phyloP scores from a whole-genome alignment of 2,329 filamentous ascomycete species.

The Penicillium thymicola region DNA sequence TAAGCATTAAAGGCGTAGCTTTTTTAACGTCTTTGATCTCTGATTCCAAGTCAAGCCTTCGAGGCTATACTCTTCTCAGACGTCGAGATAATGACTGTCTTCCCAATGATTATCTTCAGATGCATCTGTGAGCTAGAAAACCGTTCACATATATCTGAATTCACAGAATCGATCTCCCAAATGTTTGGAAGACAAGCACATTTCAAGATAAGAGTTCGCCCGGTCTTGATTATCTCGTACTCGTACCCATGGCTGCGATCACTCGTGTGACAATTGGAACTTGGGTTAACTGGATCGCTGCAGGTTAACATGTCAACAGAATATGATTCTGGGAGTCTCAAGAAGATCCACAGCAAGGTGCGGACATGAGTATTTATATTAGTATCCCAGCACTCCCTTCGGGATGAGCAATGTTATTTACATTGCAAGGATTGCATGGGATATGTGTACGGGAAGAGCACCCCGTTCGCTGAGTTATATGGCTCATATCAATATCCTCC shows the following conservation, averaged over 20 bases:
- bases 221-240: not conserved
- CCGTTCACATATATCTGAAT: not conserved
- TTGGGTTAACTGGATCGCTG: not conserved
- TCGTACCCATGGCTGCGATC: not conserved
- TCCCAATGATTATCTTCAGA: not conserved
- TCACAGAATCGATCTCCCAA: not conserved
- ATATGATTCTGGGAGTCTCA: not conserved
- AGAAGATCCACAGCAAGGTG: conserved; percentile 10
- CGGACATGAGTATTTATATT: not conserved
- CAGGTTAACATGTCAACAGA: not conserved
- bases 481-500: not conserved
- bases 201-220: not conserved
- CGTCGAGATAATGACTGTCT: not conserved
- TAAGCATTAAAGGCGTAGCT: not conserved
- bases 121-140: not conserved
- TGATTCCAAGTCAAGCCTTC: not conserved
- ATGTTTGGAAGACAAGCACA: not conserved
- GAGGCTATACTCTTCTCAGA: not conserved
- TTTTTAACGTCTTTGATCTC: not conserved
- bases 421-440: not conserved
- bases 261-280: not conserved
- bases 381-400: not conserved
- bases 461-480: conserved; percentile 3
- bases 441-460: not conserved
- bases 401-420: not conserved